Evolutionary conservation across 306 rosid genomes (phyloP).

Genomic region (Prunus mira): DNA sequence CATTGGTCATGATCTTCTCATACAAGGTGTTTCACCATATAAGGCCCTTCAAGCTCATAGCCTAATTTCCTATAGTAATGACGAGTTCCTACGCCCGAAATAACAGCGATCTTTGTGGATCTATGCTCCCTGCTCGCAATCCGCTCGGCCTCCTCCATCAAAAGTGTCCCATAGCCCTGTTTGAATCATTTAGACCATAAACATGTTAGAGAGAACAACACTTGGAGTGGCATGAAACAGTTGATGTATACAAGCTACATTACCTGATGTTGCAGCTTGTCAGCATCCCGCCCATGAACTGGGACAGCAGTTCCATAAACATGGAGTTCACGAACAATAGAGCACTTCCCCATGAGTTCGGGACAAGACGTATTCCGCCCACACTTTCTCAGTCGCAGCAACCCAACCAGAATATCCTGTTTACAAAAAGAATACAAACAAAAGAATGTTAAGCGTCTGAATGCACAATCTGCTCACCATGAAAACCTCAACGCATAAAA

Average conservation of each 20-base stretch:
- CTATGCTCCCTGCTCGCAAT: conserved; percentile 76
- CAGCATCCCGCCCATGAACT: conserved; percentile 93
- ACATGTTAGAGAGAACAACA: neutral
- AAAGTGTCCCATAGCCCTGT: conserved; percentile 95
- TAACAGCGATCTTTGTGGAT: conserved; percentile 78
- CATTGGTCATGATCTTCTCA: conserved; percentile 15
- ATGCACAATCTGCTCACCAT: neutral
- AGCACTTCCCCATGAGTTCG: conserved; percentile 81
- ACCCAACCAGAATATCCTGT: conserved; percentile 94
- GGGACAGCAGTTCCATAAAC: conserved; percentile 99
- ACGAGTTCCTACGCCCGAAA: conserved; percentile 96
- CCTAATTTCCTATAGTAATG: conserved; percentile 91
- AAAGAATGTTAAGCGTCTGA: conserved; percentile 17
- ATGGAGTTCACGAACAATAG: conserved; percentile 93
- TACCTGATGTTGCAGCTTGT: conserved; percentile 98
- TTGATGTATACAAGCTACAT: conserved; percentile 9
- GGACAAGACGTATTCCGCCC: conserved; percentile 80
- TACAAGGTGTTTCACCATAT: conserved; percentile 80
- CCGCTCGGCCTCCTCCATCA: conserved; percentile 96
- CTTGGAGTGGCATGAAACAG: neutral
- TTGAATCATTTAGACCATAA: neutral
- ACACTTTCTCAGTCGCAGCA: conserved; percentile 82
- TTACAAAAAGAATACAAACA: conserved; percentile 6
- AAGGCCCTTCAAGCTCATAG: conserved; percentile 95
- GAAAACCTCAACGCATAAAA: neutral